phyloP scores from a whole-genome alignment of 805 yeast species.

The Sungouiella blattae region DNA sequence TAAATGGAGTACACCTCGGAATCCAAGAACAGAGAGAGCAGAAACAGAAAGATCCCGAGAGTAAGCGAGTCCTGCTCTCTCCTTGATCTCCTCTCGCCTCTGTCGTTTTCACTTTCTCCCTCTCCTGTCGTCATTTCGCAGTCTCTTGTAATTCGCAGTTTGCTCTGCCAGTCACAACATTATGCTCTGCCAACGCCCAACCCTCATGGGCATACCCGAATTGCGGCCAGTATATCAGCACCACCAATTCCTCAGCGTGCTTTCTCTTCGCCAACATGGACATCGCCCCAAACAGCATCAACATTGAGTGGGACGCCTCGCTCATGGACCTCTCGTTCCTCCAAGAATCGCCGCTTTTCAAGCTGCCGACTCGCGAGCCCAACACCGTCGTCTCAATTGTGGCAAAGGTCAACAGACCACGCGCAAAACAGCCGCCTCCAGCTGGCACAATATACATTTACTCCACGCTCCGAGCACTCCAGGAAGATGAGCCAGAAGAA shows the following conservation, averaged over 20 bases:
- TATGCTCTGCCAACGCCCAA: not conserved
- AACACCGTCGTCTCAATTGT: not conserved
- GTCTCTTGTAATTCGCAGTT: too few relatives aligned
- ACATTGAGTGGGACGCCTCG: conserved; percentile 1
- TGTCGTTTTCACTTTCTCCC: too few relatives aligned
- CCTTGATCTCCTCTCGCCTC: too few relatives aligned
- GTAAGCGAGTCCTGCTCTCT: too few relatives aligned
- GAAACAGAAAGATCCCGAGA: too few relatives aligned
- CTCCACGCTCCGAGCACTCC: not conserved
- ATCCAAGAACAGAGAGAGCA: too few relatives aligned
- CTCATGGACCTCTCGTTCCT: not conserved
- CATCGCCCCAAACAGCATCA: not conserved
- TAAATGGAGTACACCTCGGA: too few relatives aligned
- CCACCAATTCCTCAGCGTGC: not conserved
- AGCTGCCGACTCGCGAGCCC: not conserved
- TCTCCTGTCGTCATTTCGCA: too few relatives aligned
- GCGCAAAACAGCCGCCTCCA: not conserved
- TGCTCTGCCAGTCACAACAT: too few relatives aligned
- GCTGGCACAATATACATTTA: conserved; percentile 2
- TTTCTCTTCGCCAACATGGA: not conserved
- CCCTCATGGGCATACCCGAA: not conserved
- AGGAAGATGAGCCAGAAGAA: not conserved
- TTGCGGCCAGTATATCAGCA: not conserved
- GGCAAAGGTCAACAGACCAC: too few relatives aligned
- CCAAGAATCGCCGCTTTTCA: not conserved